phyloP scores from a whole-genome alignment of 108 stramenopile species.

The Skeletonema potamos region DNA sequence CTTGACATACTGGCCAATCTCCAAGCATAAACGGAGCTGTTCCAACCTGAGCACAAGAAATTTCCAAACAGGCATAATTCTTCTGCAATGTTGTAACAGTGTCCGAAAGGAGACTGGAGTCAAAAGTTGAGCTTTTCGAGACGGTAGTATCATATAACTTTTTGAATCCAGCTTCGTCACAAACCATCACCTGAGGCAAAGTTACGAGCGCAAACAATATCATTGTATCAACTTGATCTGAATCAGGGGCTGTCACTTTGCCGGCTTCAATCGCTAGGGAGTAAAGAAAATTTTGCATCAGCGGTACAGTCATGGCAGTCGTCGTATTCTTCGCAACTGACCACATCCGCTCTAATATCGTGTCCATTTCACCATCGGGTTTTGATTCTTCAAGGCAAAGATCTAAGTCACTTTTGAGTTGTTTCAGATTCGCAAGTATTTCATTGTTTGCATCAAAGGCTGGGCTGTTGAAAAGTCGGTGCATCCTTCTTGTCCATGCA shows the following conservation, averaged over 20 bases:
- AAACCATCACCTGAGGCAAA: conserved; percentile 49
- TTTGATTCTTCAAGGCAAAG: conserved; percentile 9
- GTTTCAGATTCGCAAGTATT: conserved; percentile 47
- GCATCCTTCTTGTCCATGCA: conserved; percentile 59
- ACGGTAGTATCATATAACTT: conserved; percentile 30
- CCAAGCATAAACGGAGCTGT: background rate
- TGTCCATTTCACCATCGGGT: conserved; percentile 1
- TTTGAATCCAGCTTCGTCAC: conserved; percentile 42
- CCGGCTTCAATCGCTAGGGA: conserved; percentile 36
- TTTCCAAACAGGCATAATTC: conserved; percentile 50
- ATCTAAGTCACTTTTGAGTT: conserved; percentile 34
- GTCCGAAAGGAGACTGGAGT: conserved; percentile 2
- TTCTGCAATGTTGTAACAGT: conserved; percentile 38
- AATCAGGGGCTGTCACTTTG: background rate
- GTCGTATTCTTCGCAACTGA: conserved; percentile 22
- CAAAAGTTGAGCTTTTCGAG: conserved; percentile 4
- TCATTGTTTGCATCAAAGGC: conserved; percentile 30
- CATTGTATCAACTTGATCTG: background rate
- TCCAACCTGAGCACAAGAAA: conserved; percentile 57
- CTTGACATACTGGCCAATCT: background rate
- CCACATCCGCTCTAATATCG: conserved; percentile 41
- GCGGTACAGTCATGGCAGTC: conserved; percentile 49
- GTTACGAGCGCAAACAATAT: background rate
- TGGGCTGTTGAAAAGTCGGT: conserved; percentile 50
- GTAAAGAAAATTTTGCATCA: conserved; percentile 68